Evolutionary conservation across 106 monocot species (phyloP).

Genomic region (Dendrobium chrysotoxum): DNA sequence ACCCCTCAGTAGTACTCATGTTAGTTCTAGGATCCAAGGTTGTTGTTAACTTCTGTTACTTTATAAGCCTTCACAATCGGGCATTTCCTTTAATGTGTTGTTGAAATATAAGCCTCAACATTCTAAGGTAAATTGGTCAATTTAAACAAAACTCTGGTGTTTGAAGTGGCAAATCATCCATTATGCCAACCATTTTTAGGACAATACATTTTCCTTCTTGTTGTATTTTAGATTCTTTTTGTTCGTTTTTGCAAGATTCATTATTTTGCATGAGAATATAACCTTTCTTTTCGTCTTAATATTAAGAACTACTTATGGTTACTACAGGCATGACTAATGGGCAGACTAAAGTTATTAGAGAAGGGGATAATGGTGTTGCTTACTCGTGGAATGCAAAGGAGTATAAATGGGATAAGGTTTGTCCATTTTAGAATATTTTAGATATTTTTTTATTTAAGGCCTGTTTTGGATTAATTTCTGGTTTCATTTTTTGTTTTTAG

Average conservation of each 20-base stretch:
- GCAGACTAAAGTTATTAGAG: slow-evolving; percentile 80
- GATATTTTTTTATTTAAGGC: neutral
- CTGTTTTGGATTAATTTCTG: neutral
- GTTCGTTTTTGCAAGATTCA: neutral
- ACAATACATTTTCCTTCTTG: neutral
- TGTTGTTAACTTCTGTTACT: no score
- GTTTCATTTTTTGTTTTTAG: neutral
- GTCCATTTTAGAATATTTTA: neutral
- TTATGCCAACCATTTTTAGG: neutral
- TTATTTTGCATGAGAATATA: neutral
- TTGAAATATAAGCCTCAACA: no score
- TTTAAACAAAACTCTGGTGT: neutral
- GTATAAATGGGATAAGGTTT: slow-evolving; percentile 86
- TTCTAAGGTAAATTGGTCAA: no score
- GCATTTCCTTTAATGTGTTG: no score
- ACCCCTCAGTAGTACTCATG: no score
- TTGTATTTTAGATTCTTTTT: neutral
- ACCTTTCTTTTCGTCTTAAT: neutral
- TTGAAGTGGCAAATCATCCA: neutral
- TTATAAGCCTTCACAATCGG: no score
- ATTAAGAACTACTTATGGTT: neutral
- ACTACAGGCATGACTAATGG: slow-evolving; percentile 63
- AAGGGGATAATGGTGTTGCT: slow-evolving; percentile 95
- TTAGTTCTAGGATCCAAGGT: no score
- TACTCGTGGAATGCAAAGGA: slow-evolving; percentile 92